Evolutionary conservation across 306 rosid genomes (phyloP).

Genomic region (Cucurbita pepo): DNA sequence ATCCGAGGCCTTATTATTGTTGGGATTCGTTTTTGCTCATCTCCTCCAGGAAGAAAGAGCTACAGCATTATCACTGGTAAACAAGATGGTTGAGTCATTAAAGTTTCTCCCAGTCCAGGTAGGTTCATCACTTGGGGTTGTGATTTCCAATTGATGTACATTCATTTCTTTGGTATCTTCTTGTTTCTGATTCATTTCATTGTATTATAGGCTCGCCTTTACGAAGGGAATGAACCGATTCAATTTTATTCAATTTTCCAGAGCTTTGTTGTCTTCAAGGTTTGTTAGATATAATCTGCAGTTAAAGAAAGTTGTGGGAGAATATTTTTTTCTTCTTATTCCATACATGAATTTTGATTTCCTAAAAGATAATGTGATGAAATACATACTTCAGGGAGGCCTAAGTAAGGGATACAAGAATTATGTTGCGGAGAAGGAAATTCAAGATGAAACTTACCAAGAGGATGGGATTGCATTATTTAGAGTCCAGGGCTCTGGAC

Average conservation of each 20-base stretch:
- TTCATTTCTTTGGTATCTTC: neutral
- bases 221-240: slow-evolving; percentile 78
- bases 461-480: slow-evolving; percentile 75
- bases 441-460: slow-evolving; percentile 67
- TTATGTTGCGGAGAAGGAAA: slow-evolving; percentile 41
- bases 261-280: slow-evolving; percentile 69
- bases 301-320: neutral
- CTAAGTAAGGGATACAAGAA: slow-evolving; percentile 76
- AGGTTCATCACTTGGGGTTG: slow-evolving; percentile 15
- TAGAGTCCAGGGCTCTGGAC: slow-evolving; percentile 91
- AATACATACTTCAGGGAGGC: slow-evolving; percentile 61
- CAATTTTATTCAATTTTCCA: slow-evolving; percentile 79
- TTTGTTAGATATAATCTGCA: slow-evolving; percentile 20
- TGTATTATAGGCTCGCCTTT: slow-evolving; percentile 61
- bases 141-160: slow-evolving; percentile 3
- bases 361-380: slow-evolving; percentile 8
- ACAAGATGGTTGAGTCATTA: slow-evolving; percentile 79
- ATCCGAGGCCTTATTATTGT: neutral
- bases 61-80: slow-evolving; percentile 51
- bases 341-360: slow-evolving; percentile 4
- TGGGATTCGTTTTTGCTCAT: slow-evolving; percentile 12
- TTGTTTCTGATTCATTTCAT: slow-evolving; percentile 18
- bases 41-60: slow-evolving; percentile 61
- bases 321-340: neutral
- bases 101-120: slow-evolving; percentile 80